Conservation (phyloP, 208 protist genomes). For the Hexamita inflata region DNA sequence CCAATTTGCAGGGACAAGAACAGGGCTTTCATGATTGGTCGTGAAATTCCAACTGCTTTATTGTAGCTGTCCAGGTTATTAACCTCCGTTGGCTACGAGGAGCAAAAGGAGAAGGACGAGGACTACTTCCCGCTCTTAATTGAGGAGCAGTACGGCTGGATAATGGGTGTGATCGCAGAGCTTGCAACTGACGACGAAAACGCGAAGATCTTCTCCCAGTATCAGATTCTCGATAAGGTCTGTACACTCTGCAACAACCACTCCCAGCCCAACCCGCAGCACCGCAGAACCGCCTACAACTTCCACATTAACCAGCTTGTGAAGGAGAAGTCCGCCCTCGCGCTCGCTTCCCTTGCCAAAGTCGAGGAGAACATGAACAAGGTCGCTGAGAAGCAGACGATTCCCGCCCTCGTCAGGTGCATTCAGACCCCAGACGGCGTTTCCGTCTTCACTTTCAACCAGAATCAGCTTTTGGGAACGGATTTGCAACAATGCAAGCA, state of each 20-base stretch:
- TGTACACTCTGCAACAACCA: not conserved
- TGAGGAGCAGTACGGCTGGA: not conserved
- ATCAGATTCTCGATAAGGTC: not conserved
- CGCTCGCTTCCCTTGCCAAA: not conserved
- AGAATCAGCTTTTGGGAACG: not conserved
- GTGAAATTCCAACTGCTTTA: not conserved
- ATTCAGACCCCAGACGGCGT: not conserved
- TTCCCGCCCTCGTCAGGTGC: not conserved
- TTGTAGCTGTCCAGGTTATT: not conserved
- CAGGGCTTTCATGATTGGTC: not conserved
- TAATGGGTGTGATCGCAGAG: slow-evolving; percentile 17
- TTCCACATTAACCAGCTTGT: slow-evolving; percentile 12
- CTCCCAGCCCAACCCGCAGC: not conserved
- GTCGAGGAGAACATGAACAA: not conserved
- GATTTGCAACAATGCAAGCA: not conserved
- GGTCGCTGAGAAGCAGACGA: not conserved
- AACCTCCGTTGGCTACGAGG: not conserved
- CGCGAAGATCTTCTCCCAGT: slow-evolving; percentile 3
- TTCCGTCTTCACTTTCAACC: not conserved
- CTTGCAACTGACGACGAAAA: not conserved
- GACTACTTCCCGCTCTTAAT: not conserved
- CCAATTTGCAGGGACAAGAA: slow-evolving; percentile 2
- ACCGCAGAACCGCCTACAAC: not conserved
- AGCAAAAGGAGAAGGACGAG: not conserved
- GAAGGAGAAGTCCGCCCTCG: slow-evolving; percentile 1